Evolutionary conservation across 1,284 basidiomycete species (phyloP), one percentile per base, ranked within the genome.

Genomic region (Gomphus bonarii): DNA sequence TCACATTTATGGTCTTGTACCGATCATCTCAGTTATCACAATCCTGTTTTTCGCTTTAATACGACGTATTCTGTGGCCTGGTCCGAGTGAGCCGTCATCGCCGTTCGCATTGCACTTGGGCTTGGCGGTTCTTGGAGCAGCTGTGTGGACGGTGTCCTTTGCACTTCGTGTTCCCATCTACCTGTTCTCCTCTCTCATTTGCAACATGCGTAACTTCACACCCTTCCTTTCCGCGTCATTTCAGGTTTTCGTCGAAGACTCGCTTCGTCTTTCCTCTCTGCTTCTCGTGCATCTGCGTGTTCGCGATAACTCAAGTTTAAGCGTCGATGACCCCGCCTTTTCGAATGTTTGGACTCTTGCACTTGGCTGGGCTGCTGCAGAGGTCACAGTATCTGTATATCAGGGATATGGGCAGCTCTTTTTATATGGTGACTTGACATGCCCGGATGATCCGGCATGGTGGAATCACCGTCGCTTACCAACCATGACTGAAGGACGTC

Each of bases 311-410:
- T 44, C 25, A 35, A 56, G 1, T 10, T 20, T 50, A 33, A 7
- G 33, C 75, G 9, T 83, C 77, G 70, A 68, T 53, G 81, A 86
- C 62, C 67, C 73, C 0, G 76, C 79, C 2, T 90, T 89, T 69
- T 66, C 69, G 20, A 74, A 79, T 25, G 78, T 84, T 6, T 88
- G 87, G 85, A 87, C 83, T 81, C 68, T 85, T 30, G 82, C 82
- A 2, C 70, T 89, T 2, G 84, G 84, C 0, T 86, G 82, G 78
- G 82, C 82, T 14, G 68, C 76, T 6, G 81, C 81, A 7, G 87
- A 88, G 62, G 80, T 81, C 6, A 63, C 76, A 18, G 79, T 80
- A 2, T 79, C 80, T 11, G 73, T 88, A 54, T 70, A 72, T 53
- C 86, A 88, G 65, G 85, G 84, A 3, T 90, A 87, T 65, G 76